These are phyloP conservation scores for Auricularia auricula-judae DNA, from an alignment of 768 basidiomycete species.

Conservation along the genomic window DNA sequence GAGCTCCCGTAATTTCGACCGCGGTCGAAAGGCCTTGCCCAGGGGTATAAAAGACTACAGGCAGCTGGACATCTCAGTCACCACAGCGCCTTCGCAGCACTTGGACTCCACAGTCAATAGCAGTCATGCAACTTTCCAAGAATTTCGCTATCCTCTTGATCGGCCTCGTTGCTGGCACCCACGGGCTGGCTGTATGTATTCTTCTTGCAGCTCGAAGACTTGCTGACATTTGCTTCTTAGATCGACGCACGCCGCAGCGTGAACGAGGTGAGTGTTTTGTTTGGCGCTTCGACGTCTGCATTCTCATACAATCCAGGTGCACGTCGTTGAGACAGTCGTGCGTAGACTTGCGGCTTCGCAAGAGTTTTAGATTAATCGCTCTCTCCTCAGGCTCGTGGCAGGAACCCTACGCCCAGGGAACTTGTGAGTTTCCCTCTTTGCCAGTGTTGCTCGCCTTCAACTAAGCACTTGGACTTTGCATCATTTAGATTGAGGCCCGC, in stretches of 20 bases:
- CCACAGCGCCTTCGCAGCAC: background rate
- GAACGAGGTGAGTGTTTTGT: background rate
- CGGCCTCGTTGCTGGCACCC: background rate
- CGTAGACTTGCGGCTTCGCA: background rate
- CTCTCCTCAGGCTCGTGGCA: background rate
- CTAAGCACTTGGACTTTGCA: background rate
- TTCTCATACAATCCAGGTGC: background rate
- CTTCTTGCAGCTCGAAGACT: background rate
- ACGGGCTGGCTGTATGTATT: background rate
- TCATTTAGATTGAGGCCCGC: background rate
- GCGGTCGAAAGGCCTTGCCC: too few species aligned
- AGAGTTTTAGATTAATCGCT: background rate
- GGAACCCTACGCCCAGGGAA: background rate
- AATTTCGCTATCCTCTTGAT: background rate
- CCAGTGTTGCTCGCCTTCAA: background rate
- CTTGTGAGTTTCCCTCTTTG: background rate
- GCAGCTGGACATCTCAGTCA: background rate
- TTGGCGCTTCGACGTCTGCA: background rate
- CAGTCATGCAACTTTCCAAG: background rate
- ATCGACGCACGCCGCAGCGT: background rate
- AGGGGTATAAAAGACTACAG: background rate
- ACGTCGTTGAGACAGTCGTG: background rate
- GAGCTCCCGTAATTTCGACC: too few species aligned
- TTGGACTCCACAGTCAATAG: background rate
- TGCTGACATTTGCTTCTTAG: background rate